A percentile compares a stretch with the other conserved stretches of the same genome.
These are phyloP conservation scores for Conidiobolus incongruus DNA, from an alignment of 371 early-diverging fungal species.

Conservation along the genomic window DNA sequence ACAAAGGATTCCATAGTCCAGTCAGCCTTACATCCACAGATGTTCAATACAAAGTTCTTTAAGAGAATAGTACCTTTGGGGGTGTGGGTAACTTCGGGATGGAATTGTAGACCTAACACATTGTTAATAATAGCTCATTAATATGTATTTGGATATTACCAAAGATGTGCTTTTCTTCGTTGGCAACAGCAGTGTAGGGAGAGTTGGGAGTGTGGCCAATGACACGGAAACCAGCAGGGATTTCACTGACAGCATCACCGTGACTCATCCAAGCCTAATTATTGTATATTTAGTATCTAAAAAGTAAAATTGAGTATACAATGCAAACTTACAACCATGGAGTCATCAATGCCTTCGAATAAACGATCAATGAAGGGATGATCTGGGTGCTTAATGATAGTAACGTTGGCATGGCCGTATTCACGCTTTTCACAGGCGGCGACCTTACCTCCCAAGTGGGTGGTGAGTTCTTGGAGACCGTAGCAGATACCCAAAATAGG, in stretches of 20 bases:
- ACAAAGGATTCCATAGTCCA: slow-evolving; percentile 94
- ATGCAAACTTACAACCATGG: slow-evolving; percentile 13
- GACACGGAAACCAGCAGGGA: slow-evolving; percentile 62
- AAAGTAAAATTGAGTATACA: background rate
- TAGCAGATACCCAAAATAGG: slow-evolving; percentile 96
- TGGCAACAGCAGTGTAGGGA: slow-evolving; percentile 73
- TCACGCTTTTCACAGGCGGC: slow-evolving; percentile 77
- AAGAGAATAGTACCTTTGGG: slow-evolving; percentile 60
- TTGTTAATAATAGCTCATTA: background rate
- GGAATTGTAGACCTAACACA: slow-evolving; percentile 57
- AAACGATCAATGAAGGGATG: slow-evolving; percentile 38
- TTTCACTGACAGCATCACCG: slow-evolving; percentile 73
- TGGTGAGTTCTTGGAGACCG: slow-evolving; percentile 81
- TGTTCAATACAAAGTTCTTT: slow-evolving; percentile 74
- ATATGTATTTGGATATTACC: slow-evolving; percentile 14
- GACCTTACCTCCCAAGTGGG: slow-evolving; percentile 67
- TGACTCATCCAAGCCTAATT: slow-evolving; percentile 91
- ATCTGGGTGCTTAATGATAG: slow-evolving; percentile 27
- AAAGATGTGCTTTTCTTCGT: slow-evolving; percentile 49
- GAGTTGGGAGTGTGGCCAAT: slow-evolving; percentile 73
- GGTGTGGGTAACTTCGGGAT: slow-evolving; percentile 95
- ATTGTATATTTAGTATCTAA: background rate
- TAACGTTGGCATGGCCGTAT: slow-evolving; percentile 77
- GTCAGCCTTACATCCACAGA: slow-evolving; percentile 58
- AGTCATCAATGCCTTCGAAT: slow-evolving; percentile 47